phyloP scores from a whole-genome alignment of 2,329 filamentous ascomycete species.

The Talaromyces funiculosus region DNA sequence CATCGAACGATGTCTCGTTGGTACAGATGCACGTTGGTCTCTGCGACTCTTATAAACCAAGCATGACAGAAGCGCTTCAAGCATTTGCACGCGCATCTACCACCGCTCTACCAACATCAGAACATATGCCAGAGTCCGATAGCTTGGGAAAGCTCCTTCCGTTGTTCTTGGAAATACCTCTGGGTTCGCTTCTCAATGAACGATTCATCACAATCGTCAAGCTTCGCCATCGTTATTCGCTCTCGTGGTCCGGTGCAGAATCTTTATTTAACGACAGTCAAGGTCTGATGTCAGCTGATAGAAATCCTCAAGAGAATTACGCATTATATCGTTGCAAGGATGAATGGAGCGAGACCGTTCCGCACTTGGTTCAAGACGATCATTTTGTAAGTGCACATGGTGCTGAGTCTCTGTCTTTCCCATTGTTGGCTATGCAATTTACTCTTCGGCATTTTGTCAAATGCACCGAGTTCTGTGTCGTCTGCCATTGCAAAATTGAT shows the following conservation, averaged over 20 bases:
- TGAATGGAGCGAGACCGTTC: conserved; percentile 22
- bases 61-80: conserved; percentile 47
- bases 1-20: conserved; percentile 32
- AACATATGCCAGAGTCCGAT: not conserved
- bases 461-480: conserved; percentile 81
- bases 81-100: conserved; percentile 39
- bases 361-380: conserved; percentile 46
- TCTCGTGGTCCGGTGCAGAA: conserved; percentile 66
- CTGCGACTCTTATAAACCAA: conserved; percentile 67
- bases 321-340: conserved; percentile 22
- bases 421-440: conserved; percentile 65
- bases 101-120: not conserved
- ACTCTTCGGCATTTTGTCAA: conserved; percentile 68
- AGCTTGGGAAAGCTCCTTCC: conserved; percentile 40
- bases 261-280: conserved; percentile 48
- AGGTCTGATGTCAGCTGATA: conserved; percentile 23
- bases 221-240: conserved; percentile 47
- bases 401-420: conserved; percentile 45
- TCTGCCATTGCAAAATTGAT: conserved; percentile 67
- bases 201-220: conserved; percentile 59
- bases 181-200: conserved; percentile 63
- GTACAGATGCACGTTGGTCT: conserved; percentile 65
- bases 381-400: conserved; percentile 37
- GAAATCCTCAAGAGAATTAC: not conserved
- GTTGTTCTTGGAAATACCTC: conserved; percentile 65